Percentiles rank a stretch among this genome's conserved stretches.
Evolutionary conservation across 345 rosid species (phyloP).

Genomic region (Gossypium ekmanianum): DNA sequence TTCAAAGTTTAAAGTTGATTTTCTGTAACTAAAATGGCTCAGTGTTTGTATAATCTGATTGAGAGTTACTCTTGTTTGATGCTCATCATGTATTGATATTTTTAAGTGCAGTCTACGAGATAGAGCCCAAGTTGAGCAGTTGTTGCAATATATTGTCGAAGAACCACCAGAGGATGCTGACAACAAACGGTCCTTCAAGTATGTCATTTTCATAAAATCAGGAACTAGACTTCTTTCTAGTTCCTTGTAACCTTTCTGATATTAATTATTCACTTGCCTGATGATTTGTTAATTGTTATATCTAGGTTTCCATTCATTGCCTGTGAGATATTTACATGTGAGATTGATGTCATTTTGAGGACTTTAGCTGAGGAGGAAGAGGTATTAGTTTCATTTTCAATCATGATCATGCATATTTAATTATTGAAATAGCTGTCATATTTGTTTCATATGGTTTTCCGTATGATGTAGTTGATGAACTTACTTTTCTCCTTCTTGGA

Average conservation of each 20-base stretch:
- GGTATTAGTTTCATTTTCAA: conserved; percentile 36
- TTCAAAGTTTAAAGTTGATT: neutral
- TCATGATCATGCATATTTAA: neutral
- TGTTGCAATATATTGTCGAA: conserved; percentile 73
- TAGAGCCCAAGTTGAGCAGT: conserved; percentile 88
- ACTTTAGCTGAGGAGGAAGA: conserved; percentile 93
- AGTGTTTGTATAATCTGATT: neutral
- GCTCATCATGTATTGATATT: conserved; percentile 19
- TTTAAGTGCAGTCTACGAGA: conserved; percentile 69
- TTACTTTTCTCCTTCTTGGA: conserved; percentile 92
- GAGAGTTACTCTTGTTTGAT: conserved; percentile 12
- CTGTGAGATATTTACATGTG: conserved; percentile 95
- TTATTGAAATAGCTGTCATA: conserved; percentile 2
- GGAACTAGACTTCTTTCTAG: conserved; percentile 8
- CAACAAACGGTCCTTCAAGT: conserved; percentile 85
- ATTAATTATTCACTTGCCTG: conserved; percentile 14
- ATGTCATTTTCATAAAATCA: conserved; percentile 21
- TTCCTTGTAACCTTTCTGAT: neutral
- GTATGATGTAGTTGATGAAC: conserved; percentile 74
- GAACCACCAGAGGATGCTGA: conserved; percentile 86
- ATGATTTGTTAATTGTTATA: conserved; percentile 9
- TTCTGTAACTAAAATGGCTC: neutral
- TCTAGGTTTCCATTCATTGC: conserved; percentile 91
- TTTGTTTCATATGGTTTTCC: conserved; percentile 14
- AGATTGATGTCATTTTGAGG: conserved; percentile 93